These are phyloP conservation scores for Monosporozyma aquatica DNA, from an alignment of 805 yeast species.

Conservation along the genomic window DNA sequence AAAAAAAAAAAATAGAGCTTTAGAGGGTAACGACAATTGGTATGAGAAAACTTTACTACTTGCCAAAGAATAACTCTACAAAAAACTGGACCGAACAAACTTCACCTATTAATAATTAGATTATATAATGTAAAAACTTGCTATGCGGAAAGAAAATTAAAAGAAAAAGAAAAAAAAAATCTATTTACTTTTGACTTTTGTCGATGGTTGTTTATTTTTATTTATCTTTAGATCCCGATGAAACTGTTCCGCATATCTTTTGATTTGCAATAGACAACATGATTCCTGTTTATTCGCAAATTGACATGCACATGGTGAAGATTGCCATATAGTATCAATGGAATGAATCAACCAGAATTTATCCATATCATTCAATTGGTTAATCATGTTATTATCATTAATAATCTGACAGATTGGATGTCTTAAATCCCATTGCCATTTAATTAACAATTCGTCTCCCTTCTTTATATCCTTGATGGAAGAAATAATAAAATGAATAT, in stretches of 20 bases:
- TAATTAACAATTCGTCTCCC: slow-evolving; percentile 66
- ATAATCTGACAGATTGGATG: slow-evolving; percentile 65
- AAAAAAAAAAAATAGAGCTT: no score
- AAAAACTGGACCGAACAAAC: no score
- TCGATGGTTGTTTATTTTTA: not conserved
- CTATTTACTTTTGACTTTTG: not conserved
- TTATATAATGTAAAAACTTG: not conserved
- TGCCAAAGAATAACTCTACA: no score
- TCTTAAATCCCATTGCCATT: slow-evolving; percentile 81
- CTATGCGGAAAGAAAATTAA: no score
- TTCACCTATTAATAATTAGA: no score
- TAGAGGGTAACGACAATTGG: no score
- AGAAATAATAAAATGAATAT: slow-evolving; percentile 46
- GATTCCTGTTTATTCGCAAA: slow-evolving; percentile 21
- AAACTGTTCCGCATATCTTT: slow-evolving; percentile 50
- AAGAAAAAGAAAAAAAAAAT: not conserved
- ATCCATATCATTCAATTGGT: slow-evolving; percentile 43
- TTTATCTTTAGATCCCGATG: slow-evolving; percentile 3
- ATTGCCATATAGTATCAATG: slow-evolving; percentile 51
- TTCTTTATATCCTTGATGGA: slow-evolving; percentile 48
- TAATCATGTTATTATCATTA: slow-evolving; percentile 39
- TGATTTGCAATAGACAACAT: slow-evolving; percentile 55
- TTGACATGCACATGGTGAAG: slow-evolving; percentile 47
- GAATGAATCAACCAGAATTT: slow-evolving; percentile 50
- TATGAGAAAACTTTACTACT: no score